Evolutionary conservation across 805 yeast species (phyloP).

Genomic region (Cyberlindnera euphorbiae): DNA sequence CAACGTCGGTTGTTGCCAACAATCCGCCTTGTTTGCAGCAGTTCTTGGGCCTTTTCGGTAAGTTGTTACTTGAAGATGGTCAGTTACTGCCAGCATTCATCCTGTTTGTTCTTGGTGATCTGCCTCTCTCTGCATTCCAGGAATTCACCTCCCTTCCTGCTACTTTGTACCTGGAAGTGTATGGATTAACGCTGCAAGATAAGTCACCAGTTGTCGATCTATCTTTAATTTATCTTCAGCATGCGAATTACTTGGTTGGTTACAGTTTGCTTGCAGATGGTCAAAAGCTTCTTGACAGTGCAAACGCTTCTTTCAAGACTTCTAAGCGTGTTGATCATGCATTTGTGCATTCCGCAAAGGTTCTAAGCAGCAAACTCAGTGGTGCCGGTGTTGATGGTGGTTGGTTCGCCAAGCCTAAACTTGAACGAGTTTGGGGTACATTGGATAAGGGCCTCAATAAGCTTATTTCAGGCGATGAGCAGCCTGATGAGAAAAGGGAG

Average conservation of each 20-base stretch:
- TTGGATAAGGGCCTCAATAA: conserved; percentile 73
- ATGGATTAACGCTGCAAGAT: conserved; percentile 17
- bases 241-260: conserved; percentile 69
- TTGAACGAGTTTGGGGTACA: conserved; percentile 87
- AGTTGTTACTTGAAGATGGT: conserved; percentile 36
- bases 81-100: conserved; percentile 36
- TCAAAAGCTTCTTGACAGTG: conserved; percentile 55
- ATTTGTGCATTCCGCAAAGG: conserved; percentile 30
- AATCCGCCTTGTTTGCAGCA: conserved; percentile 28
- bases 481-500: conserved; percentile 31
- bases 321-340: conserved; percentile 34
- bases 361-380: conserved; percentile 42
- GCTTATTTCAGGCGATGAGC: conserved; percentile 83
- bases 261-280: conserved; percentile 54
- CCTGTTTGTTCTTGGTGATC: conserved; percentile 42
- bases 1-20: conserved; percentile 37
- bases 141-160: conserved; percentile 18
- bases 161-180: conserved; percentile 29
- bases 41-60: conserved; percentile 49
- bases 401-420: conserved; percentile 76
- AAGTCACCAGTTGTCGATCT: conserved; percentile 37
- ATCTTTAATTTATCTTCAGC: conserved; percentile 55
- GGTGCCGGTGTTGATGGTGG: conserved; percentile 45
- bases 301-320: conserved; percentile 36
- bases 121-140: conserved; percentile 34